phyloP scores from a whole-genome alignment of 495 filamentous ascomycete species.

The Penicillium diatomitis region DNA sequence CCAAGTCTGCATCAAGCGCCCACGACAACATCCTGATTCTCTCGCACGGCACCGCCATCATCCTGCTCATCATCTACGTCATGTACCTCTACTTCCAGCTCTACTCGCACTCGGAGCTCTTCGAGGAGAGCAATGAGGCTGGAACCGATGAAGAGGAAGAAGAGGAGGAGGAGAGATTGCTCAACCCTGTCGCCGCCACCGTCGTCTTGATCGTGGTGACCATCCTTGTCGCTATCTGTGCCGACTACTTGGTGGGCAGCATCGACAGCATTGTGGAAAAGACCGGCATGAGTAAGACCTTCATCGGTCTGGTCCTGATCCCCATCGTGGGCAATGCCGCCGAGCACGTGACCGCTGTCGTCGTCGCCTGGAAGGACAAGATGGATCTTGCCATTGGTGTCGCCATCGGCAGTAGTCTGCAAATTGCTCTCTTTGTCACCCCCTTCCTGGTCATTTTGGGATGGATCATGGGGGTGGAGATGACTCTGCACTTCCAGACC shows the following conservation, averaged over 20 bases:
- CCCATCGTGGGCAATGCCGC: slow-evolving; percentile 97
- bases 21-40: slow-evolving; percentile 61
- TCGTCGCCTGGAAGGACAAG: slow-evolving; percentile 89
- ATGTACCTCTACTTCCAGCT: slow-evolving; percentile 91
- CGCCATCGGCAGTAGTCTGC: slow-evolving; percentile 85
- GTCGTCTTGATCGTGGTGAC: slow-evolving; percentile 69
- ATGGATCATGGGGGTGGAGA: slow-evolving; percentile 75
- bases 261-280: slow-evolving; percentile 82
- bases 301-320: slow-evolving; percentile 90
- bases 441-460: slow-evolving; percentile 85
- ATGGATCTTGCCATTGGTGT: slow-evolving; percentile 96
- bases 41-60: slow-evolving; percentile 84
- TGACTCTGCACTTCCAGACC: slow-evolving; percentile 86
- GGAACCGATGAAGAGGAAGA: slow-evolving; percentile 27
- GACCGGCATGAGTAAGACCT: slow-evolving; percentile 85
- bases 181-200: slow-evolving; percentile 62
- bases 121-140: slow-evolving; percentile 51
- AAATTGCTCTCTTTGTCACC: slow-evolving; percentile 90
- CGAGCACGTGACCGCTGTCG: slow-evolving; percentile 90
- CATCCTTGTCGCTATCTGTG: slow-evolving; percentile 77
- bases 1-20: slow-evolving; percentile 12
- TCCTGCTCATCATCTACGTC: slow-evolving; percentile 79
- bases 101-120: slow-evolving; percentile 67
- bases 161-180: slow-evolving; percentile 46
- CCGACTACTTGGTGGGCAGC: slow-evolving; percentile 86